phyloP scores from a whole-genome alignment of 2,329 filamentous ascomycete species.

The Daldinia eschscholtzii region DNA sequence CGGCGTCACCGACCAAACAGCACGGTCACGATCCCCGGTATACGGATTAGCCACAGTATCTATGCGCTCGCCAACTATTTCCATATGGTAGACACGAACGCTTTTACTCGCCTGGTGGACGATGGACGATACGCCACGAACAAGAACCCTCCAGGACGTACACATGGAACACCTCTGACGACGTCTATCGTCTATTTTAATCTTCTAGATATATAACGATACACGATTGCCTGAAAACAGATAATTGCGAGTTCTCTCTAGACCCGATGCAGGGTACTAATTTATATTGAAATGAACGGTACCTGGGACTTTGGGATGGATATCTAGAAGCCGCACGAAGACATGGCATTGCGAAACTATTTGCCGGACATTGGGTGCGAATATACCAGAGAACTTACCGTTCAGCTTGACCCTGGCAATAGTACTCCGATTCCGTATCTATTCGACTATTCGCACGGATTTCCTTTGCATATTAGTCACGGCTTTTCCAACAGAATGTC shows the following conservation, averaged over 20 bases:
- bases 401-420: neutral
- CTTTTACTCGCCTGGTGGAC: neutral
- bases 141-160: neutral
- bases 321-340: neutral
- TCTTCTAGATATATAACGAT: neutral
- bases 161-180: neutral
- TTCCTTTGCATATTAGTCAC: neutral
- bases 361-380: neutral
- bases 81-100: neutral
- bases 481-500: too few relatives aligned
- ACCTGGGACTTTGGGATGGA: neutral
- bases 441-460: neutral
- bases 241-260: neutral
- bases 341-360: neutral
- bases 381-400: neutral
- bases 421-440: neutral
- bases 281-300: neutral
- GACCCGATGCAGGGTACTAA: neutral
- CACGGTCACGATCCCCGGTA: too few relatives aligned
- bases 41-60: neutral
- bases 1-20: neutral
- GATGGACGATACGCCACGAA: neutral
- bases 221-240: neutral
- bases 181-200: neutral
- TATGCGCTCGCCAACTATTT: neutral